Evolutionary conservation across 148 eudicot species (phyloP).

Genomic region (Pharnaceum exiguum): DNA sequence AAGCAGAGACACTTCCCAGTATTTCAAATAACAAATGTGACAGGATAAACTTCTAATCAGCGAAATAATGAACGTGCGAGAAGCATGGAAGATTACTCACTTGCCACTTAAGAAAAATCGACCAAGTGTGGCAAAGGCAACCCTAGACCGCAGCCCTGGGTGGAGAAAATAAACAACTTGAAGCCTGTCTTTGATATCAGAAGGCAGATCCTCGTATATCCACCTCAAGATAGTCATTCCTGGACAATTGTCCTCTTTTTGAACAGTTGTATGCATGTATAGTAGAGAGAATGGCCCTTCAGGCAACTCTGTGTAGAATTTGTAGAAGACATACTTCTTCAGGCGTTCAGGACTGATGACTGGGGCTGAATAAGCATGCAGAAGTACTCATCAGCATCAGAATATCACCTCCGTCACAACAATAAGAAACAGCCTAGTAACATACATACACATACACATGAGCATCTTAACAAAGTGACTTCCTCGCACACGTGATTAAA

Average conservation of each 20-base stretch:
- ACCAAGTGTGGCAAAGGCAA: slow-evolving; percentile 88
- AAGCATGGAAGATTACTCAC: slow-evolving; percentile 37
- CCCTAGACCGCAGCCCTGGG: slow-evolving; percentile 92
- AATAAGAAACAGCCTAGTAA: background rate
- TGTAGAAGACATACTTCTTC: slow-evolving; percentile 72
- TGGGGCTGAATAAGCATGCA: slow-evolving; percentile 47
- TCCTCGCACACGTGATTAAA: background rate
- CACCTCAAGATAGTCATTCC: slow-evolving; percentile 87
- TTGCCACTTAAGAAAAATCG: slow-evolving; percentile 81
- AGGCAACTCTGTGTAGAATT: slow-evolving; percentile 60
- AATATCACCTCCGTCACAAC: background rate
- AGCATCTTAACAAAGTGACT: background rate
- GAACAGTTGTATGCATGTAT: slow-evolving; percentile 81
- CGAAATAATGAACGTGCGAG: background rate
- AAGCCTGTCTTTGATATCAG: slow-evolving; percentile 81
- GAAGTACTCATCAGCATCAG: background rate
- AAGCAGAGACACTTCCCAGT: too few relatives aligned
- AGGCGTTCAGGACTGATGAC: slow-evolving; percentile 67
- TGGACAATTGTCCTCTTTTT: slow-evolving; percentile 87
- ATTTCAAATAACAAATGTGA: background rate
- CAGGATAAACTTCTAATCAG: background rate
- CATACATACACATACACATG: background rate
- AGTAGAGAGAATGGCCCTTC: slow-evolving; percentile 83
- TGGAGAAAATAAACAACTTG: slow-evolving; percentile 82
- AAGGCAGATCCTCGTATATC: slow-evolving; percentile 91